Evolutionary conservation across 2,329 filamentous ascomycete genomes (phyloP), one percentile per base, ranked within the genome.

Genomic region (Curvularia eragrostidis): DNA sequence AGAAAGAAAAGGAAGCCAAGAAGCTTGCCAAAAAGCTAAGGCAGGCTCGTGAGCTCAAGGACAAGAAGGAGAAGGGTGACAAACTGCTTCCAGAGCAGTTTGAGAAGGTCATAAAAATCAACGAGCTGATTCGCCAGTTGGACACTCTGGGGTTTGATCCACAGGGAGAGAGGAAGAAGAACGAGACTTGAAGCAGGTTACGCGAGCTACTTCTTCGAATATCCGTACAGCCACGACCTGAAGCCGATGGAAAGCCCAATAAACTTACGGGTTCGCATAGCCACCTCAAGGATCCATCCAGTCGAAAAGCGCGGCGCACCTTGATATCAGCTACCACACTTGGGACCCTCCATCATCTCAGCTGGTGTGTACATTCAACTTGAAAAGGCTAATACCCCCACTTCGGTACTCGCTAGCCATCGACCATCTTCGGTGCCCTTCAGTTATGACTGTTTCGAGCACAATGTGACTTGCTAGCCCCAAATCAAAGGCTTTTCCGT

Each of bases 21-120:
- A 96, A 91, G 70, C 80, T 98, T 43, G 91, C 89, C 75, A 99
- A 99, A 83, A 99, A 98, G 79, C 81, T 99, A 59, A 91, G 94
- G 70, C 95, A 99, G 76, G 94, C 95, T 3, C 90, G 88, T 67
- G 95, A 98, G 2, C 83, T 99, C 52, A 90, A 92, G 74, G 89
- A 88, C 70, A 97, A 97, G 83, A 96, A 96, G 77, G 91, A 96
- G 23, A 88, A 87, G 54, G 95, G 95, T 19, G 90, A 91, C 73
- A 84, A 86, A 4, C 79, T 99, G 59, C 82, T 98, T 24, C 94
- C 93, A 0, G 95, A 99, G 80, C 95, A 99, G 80, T 89, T 98
- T 63, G 93, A 94, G 68, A 99, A 99, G 81, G 91, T 99, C 54
- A 96, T 97, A 76, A 96, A 95, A 78, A 97, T 99, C 75, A 92